Evolutionary conservation across 257 asterid species (phyloP).

Genomic region (Verbena officinalis): DNA sequence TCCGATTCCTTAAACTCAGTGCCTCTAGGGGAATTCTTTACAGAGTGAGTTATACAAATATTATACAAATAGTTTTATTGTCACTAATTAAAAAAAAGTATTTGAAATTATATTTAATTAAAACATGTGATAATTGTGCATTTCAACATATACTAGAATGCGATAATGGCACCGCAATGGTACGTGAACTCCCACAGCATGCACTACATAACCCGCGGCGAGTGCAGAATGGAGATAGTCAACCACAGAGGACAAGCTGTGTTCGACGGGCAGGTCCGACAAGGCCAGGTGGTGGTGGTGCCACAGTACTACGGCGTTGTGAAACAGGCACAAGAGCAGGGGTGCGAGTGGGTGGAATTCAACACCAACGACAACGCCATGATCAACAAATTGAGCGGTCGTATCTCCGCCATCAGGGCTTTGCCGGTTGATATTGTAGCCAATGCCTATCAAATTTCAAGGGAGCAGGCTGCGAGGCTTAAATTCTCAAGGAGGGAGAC

Average conservation of each 20-base stretch:
- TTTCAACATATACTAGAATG: too few relatives aligned
- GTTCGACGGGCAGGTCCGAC: constrained; percentile 47
- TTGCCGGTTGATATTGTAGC: constrained; percentile 58
- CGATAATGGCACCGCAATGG: constrained; percentile 60
- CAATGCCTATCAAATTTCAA: constrained; percentile 44
- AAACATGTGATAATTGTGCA: too few relatives aligned
- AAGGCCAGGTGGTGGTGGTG: constrained; percentile 62
- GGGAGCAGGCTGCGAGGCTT: constrained; percentile 59
- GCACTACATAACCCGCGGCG: constrained; percentile 59
- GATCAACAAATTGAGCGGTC: constrained; percentile 67
- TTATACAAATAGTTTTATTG: too few relatives aligned
- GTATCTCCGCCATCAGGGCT: constrained; percentile 63
- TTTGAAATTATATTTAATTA: too few relatives aligned
- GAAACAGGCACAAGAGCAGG: constrained; percentile 60
- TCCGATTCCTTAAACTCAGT: constrained; percentile 46
- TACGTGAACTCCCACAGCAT: constrained; percentile 58
- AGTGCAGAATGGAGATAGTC: constrained; percentile 52
- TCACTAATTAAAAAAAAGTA: too few relatives aligned
- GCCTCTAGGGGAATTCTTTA: constrained; percentile 53
- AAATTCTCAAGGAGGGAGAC: constrained; percentile 60
- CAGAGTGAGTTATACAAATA: constrained; percentile 49
- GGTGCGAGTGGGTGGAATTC: constrained; percentile 73
- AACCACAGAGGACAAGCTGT: constrained; percentile 65
- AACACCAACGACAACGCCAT: constrained; percentile 67
- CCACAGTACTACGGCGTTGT: constrained; percentile 66